Evolutionary conservation across 2,329 filamentous ascomycete genomes (phyloP), one percentile per base, ranked within the genome.

Genomic region (Pseudofabraea citricarpa): DNA sequence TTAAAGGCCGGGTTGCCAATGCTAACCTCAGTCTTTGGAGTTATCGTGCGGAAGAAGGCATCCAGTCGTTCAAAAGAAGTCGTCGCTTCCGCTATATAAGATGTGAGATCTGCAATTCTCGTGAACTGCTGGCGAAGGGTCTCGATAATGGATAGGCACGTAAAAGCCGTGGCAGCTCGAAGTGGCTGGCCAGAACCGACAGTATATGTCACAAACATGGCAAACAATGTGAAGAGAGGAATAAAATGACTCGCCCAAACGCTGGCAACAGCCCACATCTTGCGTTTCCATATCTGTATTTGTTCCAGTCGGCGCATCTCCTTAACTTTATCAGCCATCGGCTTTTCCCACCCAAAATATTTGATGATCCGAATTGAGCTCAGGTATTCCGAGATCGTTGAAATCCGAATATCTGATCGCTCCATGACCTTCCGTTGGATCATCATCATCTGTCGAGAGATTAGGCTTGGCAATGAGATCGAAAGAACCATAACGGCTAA

Each of bases 291-390:
- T 18, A 79, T 66, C 27, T 71, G 68, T 32, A 69, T 70, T 48
- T 79, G 76, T 54, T 81, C 77, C 2, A 65, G 61, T 12, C 62
- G 56, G 2, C 77, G 71, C 9, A 74, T 67, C 4, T 67, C 61
- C 22, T 74, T 66, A 44, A 81, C 71, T 40, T 68, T 71, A n/a
- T 70, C 63, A 9, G 70, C 67, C 48, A 77, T 70, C 23, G 72
- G 67, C 15, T 69, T 66, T 53, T 81, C 77, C 77, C 77, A 81
- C 2, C 73, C 73, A 56, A 81, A 79, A 51, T 79, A 80, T 53
- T 81, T 81, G 59, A 81, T 71, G 13, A 73, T 74, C 9, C 73
- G 69, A 44, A 81, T 79, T 6, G 76, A 77, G 20, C 69, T 63
- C 20, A 81, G 65, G 50, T 79, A 80, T 52, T 81, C 77, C 1